Evolutionary conservation across 805 yeast genomes (phyloP), one percentile per base, ranked within the genome.

Genomic region (Kurtzmaniella fragi): DNA sequence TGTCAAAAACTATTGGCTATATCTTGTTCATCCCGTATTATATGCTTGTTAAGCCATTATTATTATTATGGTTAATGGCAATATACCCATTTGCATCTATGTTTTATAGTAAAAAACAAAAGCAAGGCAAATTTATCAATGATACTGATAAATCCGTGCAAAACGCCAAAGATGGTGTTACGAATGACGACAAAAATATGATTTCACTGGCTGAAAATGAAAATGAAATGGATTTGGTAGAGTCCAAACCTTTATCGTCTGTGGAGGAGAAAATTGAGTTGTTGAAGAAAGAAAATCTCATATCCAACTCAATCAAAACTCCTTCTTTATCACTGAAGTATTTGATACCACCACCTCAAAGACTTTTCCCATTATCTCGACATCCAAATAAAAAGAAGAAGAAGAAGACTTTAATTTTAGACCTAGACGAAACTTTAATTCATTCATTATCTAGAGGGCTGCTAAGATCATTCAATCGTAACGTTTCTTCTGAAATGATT

Each of bases 351-450:
- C 73, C 73, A 7, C 75, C 75, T 8, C 72, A 64, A 37, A 44
- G 72, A 44, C 53, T 69, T 30, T 62, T 62, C 44, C 75, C 75
- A 13, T 52, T 67, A 9, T 53, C 61, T 10, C 46, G 73, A 25
- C 64, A 68, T 49, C 73, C 74, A 2, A 62, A 62, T 12, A 50
- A 49, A 31, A 56, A 56, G 27, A 46, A 61, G 11, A 50, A 55
- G 34, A 73, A 71, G 47, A 89, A 88, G 53, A 82, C 88, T 0
- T 70, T 93, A 25, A 84, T 93, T 1, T 67, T 93, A 17, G 99
- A 93, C 56, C 73, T 93, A 25, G 99, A 91, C 61, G 99, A 93
- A 54, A 93, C 99, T 0, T 66, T 93, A 40, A 89, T 93, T 41
- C 99, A 93, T 57, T 89, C 98, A 1, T 71, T 89, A 41, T 80